Conservation (phyloP, 164 flowering plant species). For the Paratinospora sagittata region DNA sequence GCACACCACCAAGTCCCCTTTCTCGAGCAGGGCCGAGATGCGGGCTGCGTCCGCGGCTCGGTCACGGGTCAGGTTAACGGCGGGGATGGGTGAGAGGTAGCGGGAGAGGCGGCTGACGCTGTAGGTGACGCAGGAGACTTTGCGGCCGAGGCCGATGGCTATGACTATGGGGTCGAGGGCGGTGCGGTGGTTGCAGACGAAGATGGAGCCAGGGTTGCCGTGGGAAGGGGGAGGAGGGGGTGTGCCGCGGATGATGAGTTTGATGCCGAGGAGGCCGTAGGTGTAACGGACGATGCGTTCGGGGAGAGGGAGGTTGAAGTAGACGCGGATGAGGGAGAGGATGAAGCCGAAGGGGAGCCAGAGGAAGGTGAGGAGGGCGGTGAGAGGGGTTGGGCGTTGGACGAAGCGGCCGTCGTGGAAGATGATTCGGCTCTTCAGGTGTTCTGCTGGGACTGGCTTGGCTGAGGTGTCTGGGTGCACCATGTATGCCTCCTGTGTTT, state of each 20-base stretch:
- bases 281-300: constrained; percentile 70
- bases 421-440: constrained; percentile 54
- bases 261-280: constrained; percentile 61
- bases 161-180: constrained; percentile 81
- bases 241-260: constrained; percentile 57
- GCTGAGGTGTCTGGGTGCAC: constrained; percentile 53
- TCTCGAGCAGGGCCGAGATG: constrained; percentile 45
- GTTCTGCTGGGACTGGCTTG: constrained; percentile 39
- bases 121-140: constrained; percentile 72
- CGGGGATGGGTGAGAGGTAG: constrained; percentile 74
- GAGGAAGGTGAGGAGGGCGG: constrained; percentile 54
- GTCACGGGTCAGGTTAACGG: constrained; percentile 74
- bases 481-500: constrained; percentile 75
- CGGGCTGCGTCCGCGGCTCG: constrained; percentile 71
- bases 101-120: constrained; percentile 64
- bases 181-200: constrained; percentile 80
- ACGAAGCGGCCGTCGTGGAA: constrained; percentile 93
- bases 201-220: constrained; percentile 66
- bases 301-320: constrained; percentile 78
- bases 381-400: constrained; percentile 61
- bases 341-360: constrained; percentile 86
- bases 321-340: constrained; percentile 63
- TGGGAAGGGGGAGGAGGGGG: constrained; percentile 62
- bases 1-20: constrained; percentile 87
- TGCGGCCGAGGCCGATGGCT: constrained; percentile 75